Conservation (phyloP, 345 rosid species). For the Eutrema japonicum region DNA sequence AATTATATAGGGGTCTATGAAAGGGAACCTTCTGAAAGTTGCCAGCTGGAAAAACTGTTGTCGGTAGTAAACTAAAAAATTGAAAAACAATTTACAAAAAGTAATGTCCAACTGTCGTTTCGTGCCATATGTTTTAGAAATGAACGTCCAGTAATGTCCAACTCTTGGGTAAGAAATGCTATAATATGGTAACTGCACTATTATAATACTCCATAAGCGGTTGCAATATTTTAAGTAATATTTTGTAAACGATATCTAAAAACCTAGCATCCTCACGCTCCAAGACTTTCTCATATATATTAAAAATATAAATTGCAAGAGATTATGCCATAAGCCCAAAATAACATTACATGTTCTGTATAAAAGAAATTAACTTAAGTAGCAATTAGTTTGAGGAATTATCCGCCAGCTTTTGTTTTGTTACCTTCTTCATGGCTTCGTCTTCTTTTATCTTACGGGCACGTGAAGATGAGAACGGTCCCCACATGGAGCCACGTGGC, state of each 20-base stretch:
- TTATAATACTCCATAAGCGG: too few species aligned
- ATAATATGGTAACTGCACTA: not conserved
- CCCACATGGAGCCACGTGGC: slow-evolving; percentile 45
- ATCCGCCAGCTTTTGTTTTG: not conserved
- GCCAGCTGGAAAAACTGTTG: slow-evolving; percentile 35
- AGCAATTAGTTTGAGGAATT: not conserved
- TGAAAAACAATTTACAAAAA: too few species aligned
- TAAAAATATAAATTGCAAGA: not conserved
- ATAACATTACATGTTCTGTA: not conserved
- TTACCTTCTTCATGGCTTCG: slow-evolving; percentile 19
- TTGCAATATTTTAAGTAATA: not conserved
- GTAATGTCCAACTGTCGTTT: not conserved
- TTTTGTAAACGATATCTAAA: not conserved
- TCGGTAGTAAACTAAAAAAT: slow-evolving; percentile 12
- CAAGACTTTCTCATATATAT: not conserved
- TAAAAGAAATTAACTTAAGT: not conserved
- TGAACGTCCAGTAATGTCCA: not conserved
- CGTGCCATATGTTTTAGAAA: slow-evolving; percentile 32
- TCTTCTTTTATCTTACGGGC: slow-evolving; percentile 21
- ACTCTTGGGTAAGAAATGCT: slow-evolving; percentile 10
- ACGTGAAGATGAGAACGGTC: slow-evolving; percentile 37
- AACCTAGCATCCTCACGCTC: not conserved
- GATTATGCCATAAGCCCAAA: not conserved
- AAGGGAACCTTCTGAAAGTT: slow-evolving; percentile 39
- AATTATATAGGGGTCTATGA: slow-evolving; percentile 19